Percentiles rank a stretch among this genome's conserved stretches.
Conservation (phyloP, 2,329 filamentous ascomycete species). For the Hirsutella thompsonii region DNA sequence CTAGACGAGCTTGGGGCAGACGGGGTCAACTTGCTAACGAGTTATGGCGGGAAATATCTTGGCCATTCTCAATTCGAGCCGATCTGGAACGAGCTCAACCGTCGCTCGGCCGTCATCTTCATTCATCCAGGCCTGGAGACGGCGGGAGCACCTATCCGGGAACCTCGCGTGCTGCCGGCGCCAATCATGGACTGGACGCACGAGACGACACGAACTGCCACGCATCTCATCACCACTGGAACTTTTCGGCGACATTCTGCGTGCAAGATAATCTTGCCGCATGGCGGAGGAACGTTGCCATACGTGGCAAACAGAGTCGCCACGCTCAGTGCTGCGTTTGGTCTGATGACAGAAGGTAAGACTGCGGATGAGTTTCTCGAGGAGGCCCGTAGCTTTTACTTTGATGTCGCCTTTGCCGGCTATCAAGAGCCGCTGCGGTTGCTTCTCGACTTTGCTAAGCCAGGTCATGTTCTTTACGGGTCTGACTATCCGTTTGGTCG, state of each 20-base stretch:
- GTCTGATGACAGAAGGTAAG: neutral
- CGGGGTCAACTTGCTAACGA: neutral
- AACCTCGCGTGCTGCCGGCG: neutral
- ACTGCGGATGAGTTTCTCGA: neutral
- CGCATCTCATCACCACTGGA: neutral
- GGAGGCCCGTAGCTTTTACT: neutral
- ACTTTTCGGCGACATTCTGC: neutral
- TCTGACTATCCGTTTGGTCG: neutral
- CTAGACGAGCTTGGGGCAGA: neutral
- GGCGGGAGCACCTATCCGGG: neutral
- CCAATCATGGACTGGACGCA: neutral
- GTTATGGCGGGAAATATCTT: neutral
- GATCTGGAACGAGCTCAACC: neutral
- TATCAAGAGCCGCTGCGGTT: neutral
- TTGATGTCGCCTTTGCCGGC: neutral
- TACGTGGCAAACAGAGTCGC: neutral
- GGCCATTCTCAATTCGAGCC: neutral
- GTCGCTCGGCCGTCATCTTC: constrained; percentile 1
- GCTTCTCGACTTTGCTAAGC: neutral
- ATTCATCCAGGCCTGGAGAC: neutral
- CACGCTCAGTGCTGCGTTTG: neutral
- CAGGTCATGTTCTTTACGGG: neutral
- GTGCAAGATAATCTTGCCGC: neutral
- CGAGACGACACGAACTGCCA: neutral
- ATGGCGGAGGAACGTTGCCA: neutral